A percentile compares a stretch with the other conserved stretches of the same genome.
Conservation (phyloP, 2,329 filamentous ascomycete genomes). For the Neopestalotiopsis clavispora region DNA sequence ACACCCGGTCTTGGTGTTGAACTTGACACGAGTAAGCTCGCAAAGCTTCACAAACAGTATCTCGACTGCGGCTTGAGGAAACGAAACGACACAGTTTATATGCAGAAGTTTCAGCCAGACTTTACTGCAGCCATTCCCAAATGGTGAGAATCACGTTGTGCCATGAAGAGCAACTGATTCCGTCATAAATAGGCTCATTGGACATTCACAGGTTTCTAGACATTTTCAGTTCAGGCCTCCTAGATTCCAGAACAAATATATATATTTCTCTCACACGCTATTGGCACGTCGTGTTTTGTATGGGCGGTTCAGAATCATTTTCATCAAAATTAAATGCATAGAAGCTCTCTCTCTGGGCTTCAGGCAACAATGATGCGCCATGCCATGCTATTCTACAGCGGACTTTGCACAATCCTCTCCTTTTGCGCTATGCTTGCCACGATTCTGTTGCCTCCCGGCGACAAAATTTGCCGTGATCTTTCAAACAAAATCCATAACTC, state of each 20-base stretch:
- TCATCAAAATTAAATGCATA: neutral
- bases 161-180: neutral
- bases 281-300: no score
- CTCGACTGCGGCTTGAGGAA: constrained; percentile 42
- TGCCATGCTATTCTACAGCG: neutral
- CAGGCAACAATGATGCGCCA: neutral
- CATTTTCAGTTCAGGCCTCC: no score
- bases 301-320: no score
- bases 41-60: constrained; percentile 42
- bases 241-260: no score
- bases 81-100: constrained; percentile 25
- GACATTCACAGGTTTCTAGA: no score
- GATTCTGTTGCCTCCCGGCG: neutral
- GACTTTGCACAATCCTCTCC: neutral
- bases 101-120: constrained; percentile 17
- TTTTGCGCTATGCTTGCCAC: neutral
- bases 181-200: no score
- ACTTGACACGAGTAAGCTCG: constrained; percentile 41
- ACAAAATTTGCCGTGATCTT: neutral
- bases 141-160: constrained; percentile 3
- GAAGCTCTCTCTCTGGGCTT: neutral
- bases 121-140: constrained; percentile 12
- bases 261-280: no score
- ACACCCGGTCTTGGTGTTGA: constrained; percentile 42
- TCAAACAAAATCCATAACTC: neutral